A percentile compares a stretch with the other conserved stretches of the same genome.
These are phyloP conservation scores for Echites panduratus DNA, from an alignment of 257 asterid genomes.

Conservation along the genomic window DNA sequence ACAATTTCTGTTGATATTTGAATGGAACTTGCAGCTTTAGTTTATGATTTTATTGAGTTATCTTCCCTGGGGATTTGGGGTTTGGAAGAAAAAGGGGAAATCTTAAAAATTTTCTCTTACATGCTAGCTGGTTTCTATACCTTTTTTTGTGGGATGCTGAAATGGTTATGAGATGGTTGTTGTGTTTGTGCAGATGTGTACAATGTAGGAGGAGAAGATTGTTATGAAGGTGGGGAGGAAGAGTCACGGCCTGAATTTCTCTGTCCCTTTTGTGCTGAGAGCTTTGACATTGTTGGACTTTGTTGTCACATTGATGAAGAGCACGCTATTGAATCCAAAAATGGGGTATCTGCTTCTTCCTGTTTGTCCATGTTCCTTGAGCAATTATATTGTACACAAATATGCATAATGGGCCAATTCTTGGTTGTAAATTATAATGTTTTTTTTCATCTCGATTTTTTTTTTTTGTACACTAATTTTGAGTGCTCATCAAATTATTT, in stretches of 20 bases:
- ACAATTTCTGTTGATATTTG: background rate
- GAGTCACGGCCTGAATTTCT: conserved; percentile 59
- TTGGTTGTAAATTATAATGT: background rate
- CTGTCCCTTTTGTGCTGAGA: conserved; percentile 86
- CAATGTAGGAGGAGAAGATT: conserved; percentile 51
- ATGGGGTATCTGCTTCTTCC: conserved; percentile 50
- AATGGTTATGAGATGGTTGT: too few relatives aligned
- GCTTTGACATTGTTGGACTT: conserved; percentile 77
- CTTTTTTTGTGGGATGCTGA: background rate
- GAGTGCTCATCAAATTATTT: background rate
- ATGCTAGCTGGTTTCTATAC: background rate
- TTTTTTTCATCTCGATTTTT: background rate
- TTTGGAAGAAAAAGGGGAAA: background rate
- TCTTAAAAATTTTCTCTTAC: background rate
- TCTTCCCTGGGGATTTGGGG: background rate
- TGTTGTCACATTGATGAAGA: conserved; percentile 92
- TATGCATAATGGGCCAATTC: background rate
- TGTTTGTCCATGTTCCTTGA: conserved; percentile 8
- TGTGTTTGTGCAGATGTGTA: conserved; percentile 35
- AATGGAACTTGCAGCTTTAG: conserved; percentile 2
- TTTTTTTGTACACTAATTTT: background rate
- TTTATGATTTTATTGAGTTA: background rate
- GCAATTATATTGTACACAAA: background rate
- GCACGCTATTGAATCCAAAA: conserved; percentile 70
- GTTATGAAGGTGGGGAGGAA: conserved; percentile 41